Evolutionary conservation across 768 basidiomycete genomes (phyloP), one percentile per base, ranked within the genome.

Genomic region (Neoboletus magnificus): DNA sequence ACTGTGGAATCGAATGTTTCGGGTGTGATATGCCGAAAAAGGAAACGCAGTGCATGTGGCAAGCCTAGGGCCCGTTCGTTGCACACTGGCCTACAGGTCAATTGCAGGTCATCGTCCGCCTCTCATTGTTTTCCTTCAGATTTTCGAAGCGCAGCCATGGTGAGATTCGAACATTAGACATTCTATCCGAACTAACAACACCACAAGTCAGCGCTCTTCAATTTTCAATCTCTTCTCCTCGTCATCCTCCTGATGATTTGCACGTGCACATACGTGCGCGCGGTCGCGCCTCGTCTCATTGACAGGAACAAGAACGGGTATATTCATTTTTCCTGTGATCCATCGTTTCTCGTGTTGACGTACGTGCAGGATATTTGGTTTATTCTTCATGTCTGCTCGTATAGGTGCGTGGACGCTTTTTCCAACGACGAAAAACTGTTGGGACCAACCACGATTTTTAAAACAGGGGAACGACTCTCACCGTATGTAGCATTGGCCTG

Each of bases 241-340:
- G 93, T 96, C 70, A 87, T 98, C 60, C 82, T 98, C 10, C 81
- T 99, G 47, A 79, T 91, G 71, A 93, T 98, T 56, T 99, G 97
- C 77, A 98, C 97, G 55, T 98, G 92, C 77, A 94, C 96, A 4
- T 99, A 98, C 72, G 82, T 95, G 15, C 86, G 97, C 43, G 86
- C 91, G 0, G 87, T 95, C 16, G 87, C 91, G 4, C 97, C 97
- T 12, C 81, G 91, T 25, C 77, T 98, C 5, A 81, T 98, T 13
- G 97, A 99, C 72, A 79, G 89, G 61, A 98, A 98, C 72, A 93
- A 94, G 74, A 81, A 93, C 73, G 96, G 97, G 96, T 96, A 63
- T 82, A 60, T 25, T 41, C 23, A 27, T 20, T 33, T 23, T 15
- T 32, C 27, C 48, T 47, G 18, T 8, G 22, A n/a, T 27, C 25